Base-by-base conservation (phyloP, 768 basidiomycete species). In the Termitomyces sp. region DNA sequence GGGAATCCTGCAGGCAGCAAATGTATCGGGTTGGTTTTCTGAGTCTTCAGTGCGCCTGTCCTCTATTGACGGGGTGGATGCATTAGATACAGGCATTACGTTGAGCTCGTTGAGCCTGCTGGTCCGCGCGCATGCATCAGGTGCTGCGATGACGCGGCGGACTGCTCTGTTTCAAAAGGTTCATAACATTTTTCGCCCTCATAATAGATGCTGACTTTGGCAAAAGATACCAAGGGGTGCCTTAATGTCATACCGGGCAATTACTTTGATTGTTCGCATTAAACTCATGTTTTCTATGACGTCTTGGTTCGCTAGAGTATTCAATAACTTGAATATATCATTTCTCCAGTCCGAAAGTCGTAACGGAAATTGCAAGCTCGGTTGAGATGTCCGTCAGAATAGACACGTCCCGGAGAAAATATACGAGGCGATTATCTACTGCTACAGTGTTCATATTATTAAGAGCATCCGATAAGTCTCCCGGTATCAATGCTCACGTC, bases 81-180 rank as follows among this genome's bases (percentile, higher is more conserved):
- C 42, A 45, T 15, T 18, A 79, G 79, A 4, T 85, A 81, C 67
- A 83, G 82, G 37, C 80, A 84, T 66, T 85, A 84, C 62, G 81
- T 84, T 13, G 84, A 85, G 62, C 69, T 84, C 24, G 73, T 84
- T 30, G 84, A 85, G 65, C 84, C 83, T 22, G 70, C 70, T 15
- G 81, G 71, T 5, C 67, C 66, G 4, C 74, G 84, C 4, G 83
- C 82, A 4, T 85, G 84, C 67, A 81, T 85, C 59, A 76, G 75
- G 64, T 85, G 84, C 63, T 85, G 84, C 63, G 79, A 83, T 55
- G 76, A 83, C 60, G 68, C 74, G 2, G 74, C 69, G 2, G 84
- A 85, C 66, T 85, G 83, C 66, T 81, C 81, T 16, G 70, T 73
- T 5, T 72, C 76, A 63, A 74, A 69, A 66, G 82, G 81, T 80